Evolutionary conservation across 306 rosid genomes (phyloP).

Genomic region (Fragaria nilgerrensis): DNA sequence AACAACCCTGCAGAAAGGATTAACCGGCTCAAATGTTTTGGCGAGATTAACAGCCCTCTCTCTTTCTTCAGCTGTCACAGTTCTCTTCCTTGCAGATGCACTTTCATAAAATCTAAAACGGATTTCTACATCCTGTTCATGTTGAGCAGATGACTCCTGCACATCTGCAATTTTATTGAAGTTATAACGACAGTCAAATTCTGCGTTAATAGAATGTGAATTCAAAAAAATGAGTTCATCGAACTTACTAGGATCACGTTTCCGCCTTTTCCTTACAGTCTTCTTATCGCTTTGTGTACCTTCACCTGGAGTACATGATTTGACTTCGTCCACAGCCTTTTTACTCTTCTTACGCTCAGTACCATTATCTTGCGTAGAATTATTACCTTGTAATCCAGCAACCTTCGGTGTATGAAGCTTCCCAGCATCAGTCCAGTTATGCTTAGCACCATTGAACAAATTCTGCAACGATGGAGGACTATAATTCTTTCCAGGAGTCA

Average conservation of each 20-base stretch:
- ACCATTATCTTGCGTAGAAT: conserved; percentile 52
- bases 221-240: conserved; percentile 14
- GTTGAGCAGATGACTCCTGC: conserved; percentile 54
- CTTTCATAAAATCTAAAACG: conserved; percentile 89
- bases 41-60: conserved; percentile 77
- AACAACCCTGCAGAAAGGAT: conserved; percentile 94
- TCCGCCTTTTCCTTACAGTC: conserved; percentile 61
- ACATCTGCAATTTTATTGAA: conserved; percentile 48
- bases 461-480: conserved; percentile 61
- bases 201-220: not conserved
- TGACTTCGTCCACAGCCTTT: conserved; percentile 63
- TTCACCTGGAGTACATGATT: conserved; percentile 45
- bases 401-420: conserved; percentile 41
- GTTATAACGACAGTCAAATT: conserved; percentile 15
- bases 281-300: conserved; percentile 43
- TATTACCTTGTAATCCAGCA: conserved; percentile 41
- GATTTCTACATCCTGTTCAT: conserved; percentile 65
- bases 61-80: conserved; percentile 94
- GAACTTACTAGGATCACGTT: conserved; percentile 52
- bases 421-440: conserved; percentile 61
- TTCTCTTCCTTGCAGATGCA: conserved; percentile 97
- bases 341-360: conserved; percentile 67
- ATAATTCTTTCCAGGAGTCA: conserved; percentile 40
- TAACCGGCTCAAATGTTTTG: conserved; percentile 77
- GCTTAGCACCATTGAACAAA: conserved; percentile 76